Conservation (phyloP, 345 rosid species). For the Iberis pinnata region DNA sequence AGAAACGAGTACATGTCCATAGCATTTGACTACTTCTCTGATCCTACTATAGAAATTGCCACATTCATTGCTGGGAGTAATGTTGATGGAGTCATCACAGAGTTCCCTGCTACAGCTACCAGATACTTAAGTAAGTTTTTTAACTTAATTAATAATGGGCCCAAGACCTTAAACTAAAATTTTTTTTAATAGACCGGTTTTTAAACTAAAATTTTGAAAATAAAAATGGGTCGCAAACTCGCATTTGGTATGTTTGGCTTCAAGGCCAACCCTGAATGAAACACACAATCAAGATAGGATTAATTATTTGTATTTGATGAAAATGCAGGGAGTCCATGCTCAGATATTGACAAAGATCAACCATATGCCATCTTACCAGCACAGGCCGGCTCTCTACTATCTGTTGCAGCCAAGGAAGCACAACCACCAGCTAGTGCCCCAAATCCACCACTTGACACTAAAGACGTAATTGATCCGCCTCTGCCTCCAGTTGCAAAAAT, state of each 20-base stretch:
- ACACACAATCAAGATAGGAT: neutral
- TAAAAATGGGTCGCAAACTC: too few relatives aligned
- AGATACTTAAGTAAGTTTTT: conserved; percentile 60
- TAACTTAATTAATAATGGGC: too few relatives aligned
- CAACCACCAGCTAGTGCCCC: conserved; percentile 40
- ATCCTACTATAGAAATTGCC: conserved; percentile 64
- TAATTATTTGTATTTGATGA: conserved; percentile 18
- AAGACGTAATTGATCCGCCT: conserved; percentile 67
- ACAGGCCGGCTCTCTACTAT: conserved; percentile 38
- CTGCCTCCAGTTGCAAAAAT: conserved; percentile 49
- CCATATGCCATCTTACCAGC: conserved; percentile 42
- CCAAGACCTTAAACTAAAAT: too few relatives aligned
- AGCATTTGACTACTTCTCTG: conserved; percentile 62
- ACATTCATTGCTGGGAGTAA: conserved; percentile 39
- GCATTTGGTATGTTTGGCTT: too few relatives aligned
- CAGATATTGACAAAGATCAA: conserved; percentile 27
- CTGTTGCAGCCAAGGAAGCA: conserved; percentile 16
- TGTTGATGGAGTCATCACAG: conserved; percentile 66
- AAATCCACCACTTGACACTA: conserved; percentile 38
- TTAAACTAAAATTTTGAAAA: too few relatives aligned
- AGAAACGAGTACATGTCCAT: conserved; percentile 57
- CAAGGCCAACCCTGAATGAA: neutral
- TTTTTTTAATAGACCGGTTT: too few relatives aligned
- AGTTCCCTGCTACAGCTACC: conserved; percentile 71
- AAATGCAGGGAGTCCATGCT: conserved; percentile 60